These are phyloP conservation scores for Chrysochromulina tobinii DNA, from an alignment of 78 protist genomes.

Conservation along the genomic window DNA sequence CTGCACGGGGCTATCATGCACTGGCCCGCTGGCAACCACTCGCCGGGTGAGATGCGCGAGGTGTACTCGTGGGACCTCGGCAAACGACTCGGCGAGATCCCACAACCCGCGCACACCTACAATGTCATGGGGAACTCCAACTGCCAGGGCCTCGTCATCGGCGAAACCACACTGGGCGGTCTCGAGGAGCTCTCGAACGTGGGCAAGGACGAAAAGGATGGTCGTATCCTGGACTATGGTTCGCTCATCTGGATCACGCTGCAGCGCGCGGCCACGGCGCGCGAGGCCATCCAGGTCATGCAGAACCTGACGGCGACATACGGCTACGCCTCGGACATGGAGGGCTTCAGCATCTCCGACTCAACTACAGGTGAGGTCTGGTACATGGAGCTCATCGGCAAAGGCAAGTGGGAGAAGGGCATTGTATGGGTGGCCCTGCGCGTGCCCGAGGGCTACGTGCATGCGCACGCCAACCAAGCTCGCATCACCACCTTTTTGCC, in stretches of 20 bases:
- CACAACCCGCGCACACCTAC: conserved; percentile 21
- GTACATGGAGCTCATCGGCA: conserved; percentile 56
- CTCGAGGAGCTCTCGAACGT: not conserved
- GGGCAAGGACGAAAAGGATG: not conserved
- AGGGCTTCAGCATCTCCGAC: conserved; percentile 60
- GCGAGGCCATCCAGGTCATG: conserved; percentile 51
- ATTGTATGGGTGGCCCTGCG: conserved; percentile 47
- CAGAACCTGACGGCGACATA: not conserved
- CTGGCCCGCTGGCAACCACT: conserved; percentile 9
- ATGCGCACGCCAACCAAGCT: conserved; percentile 61
- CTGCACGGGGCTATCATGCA: conserved; percentile 21
- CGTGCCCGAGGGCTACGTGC: conserved; percentile 45
- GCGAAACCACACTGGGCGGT: conserved; percentile 52
- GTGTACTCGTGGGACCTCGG: conserved; percentile 50
- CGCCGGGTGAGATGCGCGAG: not conserved
- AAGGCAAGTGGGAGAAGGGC: conserved; percentile 41
- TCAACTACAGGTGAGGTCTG: conserved; percentile 15
- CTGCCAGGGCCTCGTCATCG: conserved; percentile 41
- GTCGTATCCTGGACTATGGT: conserved; percentile 45
- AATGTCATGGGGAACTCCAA: conserved; percentile 50
- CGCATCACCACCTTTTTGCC: conserved; percentile 18
- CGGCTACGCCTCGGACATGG: conserved; percentile 52
- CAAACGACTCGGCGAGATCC: conserved; percentile 47
- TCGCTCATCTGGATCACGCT: conserved; percentile 40
- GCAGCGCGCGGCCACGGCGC: conserved; percentile 28